Evolutionary conservation across 2,329 filamentous ascomycete genomes (phyloP), one percentile per base, ranked within the genome.

Genomic region (Allantophomopsis lycopodina): DNA sequence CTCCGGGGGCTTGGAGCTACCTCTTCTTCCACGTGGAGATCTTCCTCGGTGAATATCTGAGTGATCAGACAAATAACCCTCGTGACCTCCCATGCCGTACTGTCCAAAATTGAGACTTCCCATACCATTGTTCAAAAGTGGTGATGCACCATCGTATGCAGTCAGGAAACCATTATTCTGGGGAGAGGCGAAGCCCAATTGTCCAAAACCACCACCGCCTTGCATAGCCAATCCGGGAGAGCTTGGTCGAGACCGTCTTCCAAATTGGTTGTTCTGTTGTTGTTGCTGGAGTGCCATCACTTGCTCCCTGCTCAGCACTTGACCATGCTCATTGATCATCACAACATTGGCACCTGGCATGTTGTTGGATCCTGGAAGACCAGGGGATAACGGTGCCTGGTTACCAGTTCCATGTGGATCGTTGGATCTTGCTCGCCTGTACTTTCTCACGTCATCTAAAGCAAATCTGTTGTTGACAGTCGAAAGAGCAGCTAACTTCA

Each of bases 401-500:
- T 62, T 64, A 51, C 64, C 64, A 53, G 53, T 57, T 44, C 72
- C 73, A 32, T 80, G 71, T 17, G 80, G 82, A 53, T 95, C 89
- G 51, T 87, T 88, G 37, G 91, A 95, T 44, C 88, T 78, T 48
- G 87, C 78, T 44, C 89, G 83, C 47, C 91, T 85, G 61, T 91
- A 96, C 63, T 96, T 96, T 55, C 88, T 85, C 45, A 93, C 89
- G 58, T 98, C 91, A 53, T 98, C 91, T 43, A 98, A 70, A 39
- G 91, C 88, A 53, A 98, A 94, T 33, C 91, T 83, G 60, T 96
- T 98, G 66, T 96, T 98, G 37, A 98, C 91, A 2, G 91, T 98
- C 5, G 89, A 96, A 35, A 98, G 69, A 14, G 91, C 91, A 35
- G 91, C 91, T 38, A 98, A 73, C 61, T 98, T 98, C 91, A 98